Conservation (phyloP, 257 asterid genomes). For the Solanum arcanum region DNA sequence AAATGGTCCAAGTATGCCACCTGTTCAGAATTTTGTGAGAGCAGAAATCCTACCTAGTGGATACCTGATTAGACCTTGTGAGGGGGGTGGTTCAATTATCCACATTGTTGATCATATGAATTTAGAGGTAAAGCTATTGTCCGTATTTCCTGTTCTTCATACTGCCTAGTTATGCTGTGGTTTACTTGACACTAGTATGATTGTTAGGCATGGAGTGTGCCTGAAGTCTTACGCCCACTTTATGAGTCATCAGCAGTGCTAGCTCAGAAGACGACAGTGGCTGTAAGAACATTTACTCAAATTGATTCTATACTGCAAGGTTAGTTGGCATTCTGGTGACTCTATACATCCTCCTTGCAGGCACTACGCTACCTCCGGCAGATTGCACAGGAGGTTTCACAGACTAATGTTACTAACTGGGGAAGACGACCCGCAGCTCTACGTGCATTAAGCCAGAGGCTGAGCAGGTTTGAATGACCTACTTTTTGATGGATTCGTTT, state of each 20-base stretch:
- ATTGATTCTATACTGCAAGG: not conserved
- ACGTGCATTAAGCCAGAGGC: constrained; percentile 71
- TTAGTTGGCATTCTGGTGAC: not conserved
- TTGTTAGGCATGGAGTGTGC: constrained; percentile 66
- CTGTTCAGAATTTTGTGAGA: constrained; percentile 70
- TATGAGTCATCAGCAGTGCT: constrained; percentile 73
- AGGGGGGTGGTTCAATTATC: constrained; percentile 86
- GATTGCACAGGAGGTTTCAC: constrained; percentile 71
- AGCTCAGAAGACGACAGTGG: constrained; percentile 72
- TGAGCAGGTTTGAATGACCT: constrained; percentile 49
- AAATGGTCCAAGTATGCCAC: constrained; percentile 86
- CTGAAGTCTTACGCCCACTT: constrained; percentile 85
- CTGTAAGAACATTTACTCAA: constrained; percentile 31
- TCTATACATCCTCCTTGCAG: constrained; percentile 16
- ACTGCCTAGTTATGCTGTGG: not conserved
- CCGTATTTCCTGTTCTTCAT: not conserved
- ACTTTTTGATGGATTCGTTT: not conserved
- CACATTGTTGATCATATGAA: constrained; percentile 86
- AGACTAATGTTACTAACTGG: constrained; percentile 62
- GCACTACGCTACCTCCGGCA: constrained; percentile 86
- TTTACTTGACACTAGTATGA: not conserved
- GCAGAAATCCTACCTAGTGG: constrained; percentile 91
- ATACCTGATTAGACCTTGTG: constrained; percentile 80
- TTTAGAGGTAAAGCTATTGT: constrained; percentile 42
- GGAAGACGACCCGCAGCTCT: constrained; percentile 87